phyloP scores from a whole-genome alignment of 2,329 filamentous ascomycete species.

The Ceratocystis huliohia region DNA sequence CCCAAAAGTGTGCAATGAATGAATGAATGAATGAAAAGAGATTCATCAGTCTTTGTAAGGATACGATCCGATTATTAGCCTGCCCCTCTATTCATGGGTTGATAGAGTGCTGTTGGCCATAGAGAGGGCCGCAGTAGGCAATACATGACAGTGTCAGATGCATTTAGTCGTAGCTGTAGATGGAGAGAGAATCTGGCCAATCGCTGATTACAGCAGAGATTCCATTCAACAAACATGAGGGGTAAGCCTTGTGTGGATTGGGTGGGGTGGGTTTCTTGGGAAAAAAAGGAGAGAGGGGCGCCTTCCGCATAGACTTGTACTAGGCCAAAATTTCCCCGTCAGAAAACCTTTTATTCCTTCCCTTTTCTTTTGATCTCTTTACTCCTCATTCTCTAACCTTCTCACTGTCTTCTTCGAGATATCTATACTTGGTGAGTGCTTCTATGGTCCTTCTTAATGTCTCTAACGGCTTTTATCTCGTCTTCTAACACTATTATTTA shows the following conservation, averaged over 20 bases:
- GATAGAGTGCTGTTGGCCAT: no score
- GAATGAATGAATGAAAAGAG: no score
- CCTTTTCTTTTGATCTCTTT: constrained; percentile 11
- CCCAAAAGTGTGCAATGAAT: background rate
- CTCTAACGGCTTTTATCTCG: background rate
- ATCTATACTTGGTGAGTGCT: constrained; percentile 17
- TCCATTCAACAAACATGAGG: no score
- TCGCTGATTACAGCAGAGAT: no score
- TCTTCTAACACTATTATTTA: background rate
- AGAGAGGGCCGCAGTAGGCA: no score
- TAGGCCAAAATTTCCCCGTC: constrained; percentile 12
- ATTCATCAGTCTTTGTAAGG: no score
- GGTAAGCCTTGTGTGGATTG: background rate
- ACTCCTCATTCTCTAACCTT: constrained; percentile 22
- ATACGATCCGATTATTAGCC: no score
- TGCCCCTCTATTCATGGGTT: no score
- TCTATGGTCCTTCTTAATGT: constrained; percentile 17
- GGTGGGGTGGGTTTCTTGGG: background rate
- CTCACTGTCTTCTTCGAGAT: constrained; percentile 22
- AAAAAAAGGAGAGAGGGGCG: background rate
- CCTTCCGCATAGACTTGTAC: background rate
- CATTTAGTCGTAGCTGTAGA: no score
- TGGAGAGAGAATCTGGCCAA: no score
- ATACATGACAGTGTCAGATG: no score
- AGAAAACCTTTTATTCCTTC: constrained; percentile 13